Base-by-base conservation (phyloP, 164 flowering plant species). In the Magnolia changhungtana region DNA sequence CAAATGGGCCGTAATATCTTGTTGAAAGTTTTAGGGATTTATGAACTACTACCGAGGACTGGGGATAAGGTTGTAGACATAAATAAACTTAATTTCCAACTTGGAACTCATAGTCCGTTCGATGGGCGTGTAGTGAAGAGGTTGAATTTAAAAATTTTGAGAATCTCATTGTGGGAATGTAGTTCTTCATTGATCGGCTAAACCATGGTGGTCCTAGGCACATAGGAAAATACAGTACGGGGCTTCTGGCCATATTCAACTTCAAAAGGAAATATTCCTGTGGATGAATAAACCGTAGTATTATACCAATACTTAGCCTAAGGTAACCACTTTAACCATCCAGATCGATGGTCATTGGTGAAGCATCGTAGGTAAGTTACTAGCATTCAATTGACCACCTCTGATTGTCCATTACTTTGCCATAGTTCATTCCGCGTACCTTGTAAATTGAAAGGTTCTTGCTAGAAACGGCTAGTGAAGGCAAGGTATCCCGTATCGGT, bases 221-320 rank as follows among this genome's bases (percentile, higher is more conserved):
- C 29, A 27, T 66, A 11, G 23, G 1, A 24, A n/a, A 24, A 21
- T 11, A 31, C 20, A 3, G 19, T 3, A 37, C 4, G 45, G 1
- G 45, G 71, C 7, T 27, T 5, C 14, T 11, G 6, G 18, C 50
- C 71, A 27, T 27, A 27, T 27, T 27, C 29, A 27, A 27, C 29
- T 27, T 27, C 29, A 27, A 27, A 27, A 27, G 29, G 29, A 27
- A 2, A 27, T 27, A 27, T 27, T 27, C 2, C 2, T 27, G 29
- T 27, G 29, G 29, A 67, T 21, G 7, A 11, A 8, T 10, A 16
- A 7, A 6, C 21, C 5, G 58, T 69, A 20, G 55, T 45, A n/a
- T 69, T 69, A 9, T 70, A 67, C 9, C 71, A 24, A 29, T 67
- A 31, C 24, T 67, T 24, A 9, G 50, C 72, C 72, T 24, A 70